Evolutionary conservation across 2,329 filamentous ascomycete species (phyloP), one percentile per base, ranked within the genome.

Genomic region (Diaporthe humulicola): DNA sequence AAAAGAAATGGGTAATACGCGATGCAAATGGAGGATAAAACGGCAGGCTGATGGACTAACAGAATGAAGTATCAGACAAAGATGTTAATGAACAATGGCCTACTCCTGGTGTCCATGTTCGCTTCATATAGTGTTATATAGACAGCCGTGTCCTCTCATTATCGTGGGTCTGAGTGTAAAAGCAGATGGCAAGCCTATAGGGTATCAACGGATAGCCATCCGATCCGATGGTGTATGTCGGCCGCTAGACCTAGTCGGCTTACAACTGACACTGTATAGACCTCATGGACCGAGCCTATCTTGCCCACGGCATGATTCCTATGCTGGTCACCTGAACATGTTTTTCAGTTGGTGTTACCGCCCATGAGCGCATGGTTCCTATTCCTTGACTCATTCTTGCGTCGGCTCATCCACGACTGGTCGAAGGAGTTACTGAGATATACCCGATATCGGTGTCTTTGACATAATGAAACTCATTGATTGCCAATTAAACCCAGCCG

Each of bases 201-300:
- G 30, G 36, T 38, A 30, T 8, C n/a, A 40, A 52, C 64, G 64
- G 64, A 67, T 52, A 45, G 12, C 45, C 33, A 52, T 52, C 64
- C 64, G 64, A 67, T 67, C 64, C 64, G 64, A 67, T 52, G 45
- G 33, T 25, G 38, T 64, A 52, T 67, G 25, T 52, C 64, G 64
- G 64, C 64, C 64, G 45, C 64, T 67, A 67, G 64, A 28, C 64
- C 64, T 40, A 67, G 64, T 52, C 38, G 30, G 64, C 64, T 5
- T 14, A 12, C 33, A 52, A 52, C 30, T 67, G 64, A 52, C 52
- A 52, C 45, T 67, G 45, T 50, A 36, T 50, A 33, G 30, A 36
- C 64, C 50, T 38, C 45, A 36, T 33, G 64, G 19, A 19, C 64
- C 22, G 64, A 67, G 64, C 45, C 64, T 67, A 67, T 67, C 45